Evolutionary conservation across 2,329 filamentous ascomycete species (phyloP), one percentile per base, ranked within the genome.

Genomic region (Curvularia eragrostidis): DNA sequence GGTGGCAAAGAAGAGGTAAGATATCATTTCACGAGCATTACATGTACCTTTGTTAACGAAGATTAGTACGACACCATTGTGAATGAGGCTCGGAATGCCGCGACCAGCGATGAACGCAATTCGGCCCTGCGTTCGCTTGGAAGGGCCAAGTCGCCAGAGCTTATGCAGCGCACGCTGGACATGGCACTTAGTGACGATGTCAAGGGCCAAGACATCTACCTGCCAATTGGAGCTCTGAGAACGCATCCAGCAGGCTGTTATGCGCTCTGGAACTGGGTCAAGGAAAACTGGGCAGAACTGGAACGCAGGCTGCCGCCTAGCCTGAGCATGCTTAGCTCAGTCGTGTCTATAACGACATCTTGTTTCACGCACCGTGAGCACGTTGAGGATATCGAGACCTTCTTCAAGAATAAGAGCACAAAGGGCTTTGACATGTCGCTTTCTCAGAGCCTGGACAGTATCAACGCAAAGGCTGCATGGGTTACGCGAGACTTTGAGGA

Each of bases 121-220:
- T 94, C 91, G 12, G 93, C 93, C 1, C 85, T 98, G 58, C 91
- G 93, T 68, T 87, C 85, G 30, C 84, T 98, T 21, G 94, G 94
- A 49, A 87, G 92, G 49, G 88, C 91, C 46, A 89, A 89, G 73
- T 84, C 90, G 55, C 88, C 91, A 1, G 87, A 89, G 64, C 85
- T 97, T 48, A 94, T 97, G 75, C 82, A 95, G 81, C 87, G 87
- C 61, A 94, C 93, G 3, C 84, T 98, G 13, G 85, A 82, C 28
- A 82, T 97, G 62, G 84, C 93, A 30, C 84, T 93, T 56, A 87
- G 87, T 75, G 87, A 89, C 61, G 89, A 96, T 66, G 90, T 97
- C 78, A 96, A 96, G 82, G 92, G 91, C 64, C 94, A 97, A 77
- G 94, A 98, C 76, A 88, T 97, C 64, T 97, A 97, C 80, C 87